Base-by-base conservation (phyloP, 257 asterid species). In the Solanum megistacrolobum region DNA sequence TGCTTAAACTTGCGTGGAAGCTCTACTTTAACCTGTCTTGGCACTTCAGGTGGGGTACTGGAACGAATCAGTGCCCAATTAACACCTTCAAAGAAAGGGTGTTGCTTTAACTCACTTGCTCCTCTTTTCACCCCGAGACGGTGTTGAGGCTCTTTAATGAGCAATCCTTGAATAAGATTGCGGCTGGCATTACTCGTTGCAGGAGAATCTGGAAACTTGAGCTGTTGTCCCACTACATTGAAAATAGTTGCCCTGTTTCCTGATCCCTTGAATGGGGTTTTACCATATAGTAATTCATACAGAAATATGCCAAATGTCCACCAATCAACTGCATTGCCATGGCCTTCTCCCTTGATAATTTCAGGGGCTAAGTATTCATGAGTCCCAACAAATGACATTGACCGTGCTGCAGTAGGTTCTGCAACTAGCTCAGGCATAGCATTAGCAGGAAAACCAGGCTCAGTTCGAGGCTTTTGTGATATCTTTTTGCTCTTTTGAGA, bases 1-100 rank as follows among this genome's bases (percentile, higher is more conserved):
- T 87, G 90, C 52, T 81, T 89, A 69, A 74, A 81, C 72, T 69
- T 88, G 43, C 84, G 86, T 0, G 79, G 88, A 46, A 48, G 46
- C 87, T 87, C 89, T n/a, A 62, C 32, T 75, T 89, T 88, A 38
- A 89, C 87, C 4, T 88, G 89, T 87, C 91, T 89, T 31, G 91
- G 92, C 73, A 91, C 92, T 85, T 89, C 92, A 4, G 92, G 92
- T 9, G 92, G 92, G 21, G 91, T 87, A 88, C 91, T 91, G 85
- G 90, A 91, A 31, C 92, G 92, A 84, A 91, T 91, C 87, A 91
- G 87, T 88, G 92, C 92, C 92, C 92, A 91, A 78, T 91, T 91
- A 87, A 91, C 86, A 16, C 92, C 92, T 83, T 89, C 90, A 73
- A 91, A 91, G 86, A 91, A 91, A 18, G 90, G 92, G 31, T 91